Conservation (phyloP, 148 eudicot genomes). For the Silene latifolia region DNA sequence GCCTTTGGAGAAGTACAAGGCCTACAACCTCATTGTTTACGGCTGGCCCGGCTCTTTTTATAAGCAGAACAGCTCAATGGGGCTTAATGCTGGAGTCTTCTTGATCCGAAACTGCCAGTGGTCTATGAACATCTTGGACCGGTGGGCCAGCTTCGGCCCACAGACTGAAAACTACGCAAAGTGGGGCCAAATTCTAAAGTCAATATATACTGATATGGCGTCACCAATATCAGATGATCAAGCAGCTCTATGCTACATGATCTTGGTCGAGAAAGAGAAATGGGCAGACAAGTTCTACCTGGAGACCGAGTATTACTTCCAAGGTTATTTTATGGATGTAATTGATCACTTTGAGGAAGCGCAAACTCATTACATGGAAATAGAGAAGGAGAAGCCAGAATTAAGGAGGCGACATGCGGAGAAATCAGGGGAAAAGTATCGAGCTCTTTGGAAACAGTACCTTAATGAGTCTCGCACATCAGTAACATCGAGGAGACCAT, state of each 20-base stretch:
- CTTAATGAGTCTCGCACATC: constrained; percentile 22
- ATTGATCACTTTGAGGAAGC: constrained; percentile 43
- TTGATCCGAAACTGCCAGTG: constrained; percentile 65
- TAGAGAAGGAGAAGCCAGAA: constrained; percentile 32
- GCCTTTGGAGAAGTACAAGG: constrained; percentile 50
- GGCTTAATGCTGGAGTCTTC: constrained; percentile 75
- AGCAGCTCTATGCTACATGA: constrained; percentile 3
- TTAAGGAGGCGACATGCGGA: constrained; percentile 62
- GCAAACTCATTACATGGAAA: constrained; percentile 24
- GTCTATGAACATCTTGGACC: constrained; percentile 51
- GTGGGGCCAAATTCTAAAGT: constrained; percentile 1
- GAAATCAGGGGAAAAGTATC: constrained; percentile 38
- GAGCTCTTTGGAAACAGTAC: constrained; percentile 25
- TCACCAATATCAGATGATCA: constrained; percentile 4
- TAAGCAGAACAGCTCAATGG: constrained; percentile 52
- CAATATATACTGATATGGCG: neutral
- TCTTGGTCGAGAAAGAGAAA: neutral
- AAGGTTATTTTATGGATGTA: constrained; percentile 78
- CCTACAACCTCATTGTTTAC: constrained; percentile 58
- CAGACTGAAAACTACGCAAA: constrained; percentile 9
- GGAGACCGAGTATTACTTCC: constrained; percentile 61
- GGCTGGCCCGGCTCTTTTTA: constrained; percentile 49
- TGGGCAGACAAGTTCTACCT: constrained; percentile 17
- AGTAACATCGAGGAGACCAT: constrained; percentile 47
- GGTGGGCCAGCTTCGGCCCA: constrained; percentile 14